Evolutionary conservation across 2,329 filamentous ascomycete species (phyloP), one percentile per base, ranked within the genome.

Genomic region (Colletotrichum higginsianum): DNA sequence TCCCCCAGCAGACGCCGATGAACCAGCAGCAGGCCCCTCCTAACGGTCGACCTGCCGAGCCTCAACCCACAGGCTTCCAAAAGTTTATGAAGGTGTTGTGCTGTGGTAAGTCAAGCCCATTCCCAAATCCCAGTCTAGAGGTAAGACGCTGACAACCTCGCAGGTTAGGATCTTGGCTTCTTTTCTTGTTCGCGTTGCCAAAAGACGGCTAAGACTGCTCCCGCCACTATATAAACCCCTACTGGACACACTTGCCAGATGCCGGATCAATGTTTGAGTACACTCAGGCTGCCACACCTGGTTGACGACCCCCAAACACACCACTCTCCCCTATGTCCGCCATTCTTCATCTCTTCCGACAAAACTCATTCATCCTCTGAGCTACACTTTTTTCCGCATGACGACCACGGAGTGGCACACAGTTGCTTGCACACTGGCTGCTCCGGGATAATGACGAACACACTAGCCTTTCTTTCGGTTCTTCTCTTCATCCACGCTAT

Each of bases 21-120:
- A 88, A 86, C 58, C 80, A 80, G 64, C 80, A 80, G 63, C 85
- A 87, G 79, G 84, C 87, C 75, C 84, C 84, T 79, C 84, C 84
- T 81, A 89, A 83, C 79, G 87, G 86, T 75, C 87, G 88, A 75
- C 86, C 86, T 55, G 85, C 88, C 77, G 92, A 96, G 80, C 87
- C 91, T 75, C 93, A 96, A 81, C 93, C 91, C 56, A 92, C 92
- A 71, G 93, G 94, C 75, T 91, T 95, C 85, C 93, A 97, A 85
- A 98, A 98, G 87, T 87, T 98, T 81, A 93, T 96, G 89, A 97
- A 96, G 87, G 90, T 91, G 72, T 86, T 98, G 70, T 98, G 96
- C 90, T 98, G 96, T 84, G 94, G 94, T 80, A 79, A 76, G 79
- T 76, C 66, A 53, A 26, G 3, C 35, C 21, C 21, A 4, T 13